Conservation (phyloP, 306 rosid species). For the Dalbergia cochinchinensis region DNA sequence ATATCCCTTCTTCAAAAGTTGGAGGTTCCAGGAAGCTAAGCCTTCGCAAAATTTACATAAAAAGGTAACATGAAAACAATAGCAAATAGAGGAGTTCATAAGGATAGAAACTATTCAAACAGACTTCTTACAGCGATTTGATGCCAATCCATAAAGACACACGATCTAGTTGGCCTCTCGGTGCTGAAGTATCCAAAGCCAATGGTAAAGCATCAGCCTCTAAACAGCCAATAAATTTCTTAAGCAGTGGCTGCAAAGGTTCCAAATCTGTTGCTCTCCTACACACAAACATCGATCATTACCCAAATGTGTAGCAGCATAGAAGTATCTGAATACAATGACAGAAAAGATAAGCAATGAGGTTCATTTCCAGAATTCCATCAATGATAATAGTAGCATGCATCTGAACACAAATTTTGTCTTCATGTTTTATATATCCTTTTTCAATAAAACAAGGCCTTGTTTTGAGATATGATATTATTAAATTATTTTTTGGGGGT, state of each 20-base stretch:
- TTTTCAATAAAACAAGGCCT: slow-evolving; percentile 8
- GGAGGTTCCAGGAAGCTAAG: slow-evolving; percentile 95
- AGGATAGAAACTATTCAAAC: slow-evolving; percentile 37
- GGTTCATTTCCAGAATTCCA: slow-evolving; percentile 34
- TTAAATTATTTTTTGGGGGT: slow-evolving; percentile 12
- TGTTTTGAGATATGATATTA: slow-evolving; percentile 27
- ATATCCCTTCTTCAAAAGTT: slow-evolving; percentile 97
- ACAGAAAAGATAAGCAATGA: slow-evolving; percentile 21
- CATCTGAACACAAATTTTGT: slow-evolving; percentile 21
- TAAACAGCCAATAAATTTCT: slow-evolving; percentile 78
- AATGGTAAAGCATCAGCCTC: slow-evolving; percentile 77
- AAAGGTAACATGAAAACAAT: slow-evolving; percentile 41
- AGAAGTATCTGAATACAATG: slow-evolving; percentile 35
- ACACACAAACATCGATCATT: slow-evolving; percentile 31
- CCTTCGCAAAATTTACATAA: slow-evolving; percentile 60
- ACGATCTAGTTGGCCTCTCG: slow-evolving; percentile 78
- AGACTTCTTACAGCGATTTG: slow-evolving; percentile 84
- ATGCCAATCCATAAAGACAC: slow-evolving; percentile 88
- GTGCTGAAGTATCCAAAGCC: slow-evolving; percentile 59
- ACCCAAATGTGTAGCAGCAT: slow-evolving; percentile 13
- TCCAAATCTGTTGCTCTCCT: slow-evolving; percentile 88
- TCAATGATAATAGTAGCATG: slow-evolving; percentile 26
- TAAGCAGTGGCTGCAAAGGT: slow-evolving; percentile 92
- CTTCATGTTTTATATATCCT: slow-evolving; percentile 23
- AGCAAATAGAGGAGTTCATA: slow-evolving; percentile 24